Conservation (phyloP, 2,329 filamentous ascomycete genomes). For the Huntiella bhutanensis region DNA sequence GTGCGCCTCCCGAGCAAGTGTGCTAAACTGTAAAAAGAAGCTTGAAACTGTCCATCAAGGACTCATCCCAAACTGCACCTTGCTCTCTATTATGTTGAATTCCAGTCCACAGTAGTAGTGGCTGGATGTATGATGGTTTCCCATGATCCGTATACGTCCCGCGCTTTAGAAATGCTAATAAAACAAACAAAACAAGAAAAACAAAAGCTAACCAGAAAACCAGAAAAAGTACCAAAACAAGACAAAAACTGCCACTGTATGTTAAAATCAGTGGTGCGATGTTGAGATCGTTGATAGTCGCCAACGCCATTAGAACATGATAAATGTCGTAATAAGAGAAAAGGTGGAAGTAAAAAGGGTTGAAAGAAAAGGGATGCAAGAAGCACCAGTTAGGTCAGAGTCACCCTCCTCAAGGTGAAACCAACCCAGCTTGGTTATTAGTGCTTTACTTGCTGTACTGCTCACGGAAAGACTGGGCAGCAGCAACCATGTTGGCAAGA, state of each 20-base stretch:
- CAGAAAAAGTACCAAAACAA: conserved; percentile 10
- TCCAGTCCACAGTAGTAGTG: conserved; percentile 10
- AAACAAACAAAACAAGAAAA: conserved; percentile 8
- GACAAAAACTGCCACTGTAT: conserved; percentile 11
- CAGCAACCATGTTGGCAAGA: conserved; percentile 90
- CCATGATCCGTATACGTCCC: conserved; percentile 12
- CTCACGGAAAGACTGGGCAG: conserved; percentile 87
- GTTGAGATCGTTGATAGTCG: conserved; percentile 34
- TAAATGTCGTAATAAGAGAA: conserved; percentile 9
- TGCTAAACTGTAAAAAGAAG: too few relatives aligned
- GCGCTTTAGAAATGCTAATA: conserved; percentile 11
- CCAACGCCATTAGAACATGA: conserved; percentile 12
- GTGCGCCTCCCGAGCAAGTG: conserved; percentile 11
- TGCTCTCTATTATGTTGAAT: conserved; percentile 14
- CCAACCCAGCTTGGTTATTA: too few relatives aligned
- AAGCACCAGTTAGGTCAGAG: neutral
- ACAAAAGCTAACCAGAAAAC: conserved; percentile 6
- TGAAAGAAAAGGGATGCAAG: conserved; percentile 7
- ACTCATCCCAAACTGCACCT: neutral
- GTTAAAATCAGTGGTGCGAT: conserved; percentile 21
- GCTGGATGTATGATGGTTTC: conserved; percentile 12
- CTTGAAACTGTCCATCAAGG: neutral
- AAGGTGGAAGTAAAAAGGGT: conserved; percentile 15
- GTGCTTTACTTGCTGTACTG: conserved; percentile 52
- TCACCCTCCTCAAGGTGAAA: conserved; percentile 4